Percentiles rank a stretch among this genome's conserved stretches.
Conservation (phyloP, 225 moss, liverwort and hornwort species). For the Thuidium tamariscinum region DNA sequence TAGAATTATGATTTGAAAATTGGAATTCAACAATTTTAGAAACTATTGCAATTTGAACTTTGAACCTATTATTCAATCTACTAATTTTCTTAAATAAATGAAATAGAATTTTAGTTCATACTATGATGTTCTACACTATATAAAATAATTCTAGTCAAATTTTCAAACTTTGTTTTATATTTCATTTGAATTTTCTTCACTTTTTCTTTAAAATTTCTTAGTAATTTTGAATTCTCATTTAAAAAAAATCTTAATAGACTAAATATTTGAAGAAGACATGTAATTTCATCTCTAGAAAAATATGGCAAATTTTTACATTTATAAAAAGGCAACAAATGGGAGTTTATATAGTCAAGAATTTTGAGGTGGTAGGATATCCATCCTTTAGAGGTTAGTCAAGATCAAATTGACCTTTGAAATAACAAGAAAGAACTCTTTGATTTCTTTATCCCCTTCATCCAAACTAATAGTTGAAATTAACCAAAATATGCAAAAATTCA, state of each 20-base stretch:
- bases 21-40: too few relatives aligned
- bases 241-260: neutral
- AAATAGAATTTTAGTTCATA: neutral
- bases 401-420: neutral
- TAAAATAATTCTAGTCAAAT: neutral
- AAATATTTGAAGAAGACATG: neutral
- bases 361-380: neutral
- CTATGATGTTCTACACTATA: neutral
- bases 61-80: rapidly evolving
- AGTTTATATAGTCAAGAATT: neutral
- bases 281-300: too few relatives aligned
- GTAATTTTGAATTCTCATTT: neutral
- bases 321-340: neutral
- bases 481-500: too few relatives aligned
- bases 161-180: neutral
- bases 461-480: too few relatives aligned
- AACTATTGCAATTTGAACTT: neutral
- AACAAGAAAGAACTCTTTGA: too few relatives aligned
- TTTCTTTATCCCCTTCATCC: too few relatives aligned
- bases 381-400: neutral
- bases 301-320: neutral
- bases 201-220: neutral
- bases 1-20: too few relatives aligned
- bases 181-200: neutral
- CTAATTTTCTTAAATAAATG: neutral